phyloP scores from a whole-genome alignment of 2,329 filamentous ascomycete genomes.

The Aspergillus fumigatus region DNA sequence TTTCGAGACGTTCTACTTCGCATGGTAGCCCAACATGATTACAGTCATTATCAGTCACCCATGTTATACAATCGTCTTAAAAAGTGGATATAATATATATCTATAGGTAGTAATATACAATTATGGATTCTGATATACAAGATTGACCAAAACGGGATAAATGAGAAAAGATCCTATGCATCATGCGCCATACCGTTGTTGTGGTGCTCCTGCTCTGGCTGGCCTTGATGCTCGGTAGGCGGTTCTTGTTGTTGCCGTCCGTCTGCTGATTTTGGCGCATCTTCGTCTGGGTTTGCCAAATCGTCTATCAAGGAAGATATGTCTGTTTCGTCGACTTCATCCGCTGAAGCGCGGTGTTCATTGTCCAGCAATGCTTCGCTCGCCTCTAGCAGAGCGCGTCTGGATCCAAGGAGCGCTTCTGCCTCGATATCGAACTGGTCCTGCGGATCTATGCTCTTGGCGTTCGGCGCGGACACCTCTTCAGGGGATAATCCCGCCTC shows the following conservation, averaged over 20 bases:
- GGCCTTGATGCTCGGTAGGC: neutral
- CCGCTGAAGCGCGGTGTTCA: constrained; percentile 4
- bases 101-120: neutral
- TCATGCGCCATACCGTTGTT: neutral
- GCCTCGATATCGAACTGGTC: constrained; percentile 25
- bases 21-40: neutral
- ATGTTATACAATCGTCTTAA: neutral
- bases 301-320: neutral
- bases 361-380: constrained; percentile 17
- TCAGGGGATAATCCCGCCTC: constrained; percentile 1
- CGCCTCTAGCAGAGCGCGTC: constrained; percentile 11
- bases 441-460: constrained; percentile 15
- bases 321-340: neutral
- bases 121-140: neutral
- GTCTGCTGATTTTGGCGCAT: neutral
- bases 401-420: constrained; percentile 15
- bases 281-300: neutral
- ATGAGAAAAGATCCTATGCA: neutral
- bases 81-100: too few species aligned
- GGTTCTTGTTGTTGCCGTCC: neutral
- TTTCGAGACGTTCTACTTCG: neutral
- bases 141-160: neutral
- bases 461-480: neutral
- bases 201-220: neutral
- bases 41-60: neutral